phyloP scores from a whole-genome alignment of 805 yeast genomes.

The Maudiozyma barnettii region DNA sequence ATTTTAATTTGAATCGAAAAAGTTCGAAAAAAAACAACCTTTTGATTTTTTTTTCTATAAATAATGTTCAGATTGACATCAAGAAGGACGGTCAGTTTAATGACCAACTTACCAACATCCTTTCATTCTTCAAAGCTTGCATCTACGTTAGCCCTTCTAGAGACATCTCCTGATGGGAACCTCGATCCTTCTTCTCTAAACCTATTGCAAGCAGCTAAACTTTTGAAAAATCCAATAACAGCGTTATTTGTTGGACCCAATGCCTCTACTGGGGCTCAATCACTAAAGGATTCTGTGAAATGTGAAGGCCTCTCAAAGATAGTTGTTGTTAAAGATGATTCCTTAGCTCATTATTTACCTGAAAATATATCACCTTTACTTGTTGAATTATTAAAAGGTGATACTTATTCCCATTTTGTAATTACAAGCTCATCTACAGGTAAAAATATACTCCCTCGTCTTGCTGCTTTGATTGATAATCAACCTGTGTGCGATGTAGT shows the following conservation, averaged over 20 bases:
- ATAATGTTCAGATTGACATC: constrained; percentile 3
- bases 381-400: constrained; percentile 30
- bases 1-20: too few species aligned
- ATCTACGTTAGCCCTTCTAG: constrained; percentile 72
- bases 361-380: constrained; percentile 71
- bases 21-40: too few species aligned
- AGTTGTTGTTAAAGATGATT: constrained; percentile 42
- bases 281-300: constrained; percentile 15
- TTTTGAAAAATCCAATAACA: constrained; percentile 69
- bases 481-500: constrained; percentile 85
- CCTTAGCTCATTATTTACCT: constrained; percentile 64
- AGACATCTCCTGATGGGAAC: constrained; percentile 42
- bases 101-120: background rate
- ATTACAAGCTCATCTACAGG: constrained; percentile 83
- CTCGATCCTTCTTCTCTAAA: constrained; percentile 63
- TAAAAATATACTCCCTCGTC: constrained; percentile 75
- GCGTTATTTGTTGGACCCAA: constrained; percentile 65
- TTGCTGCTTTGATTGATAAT: constrained; percentile 72
- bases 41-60: background rate
- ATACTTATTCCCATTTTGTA: constrained; percentile 52
- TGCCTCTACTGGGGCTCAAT: constrained; percentile 41
- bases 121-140: constrained; percentile 12
- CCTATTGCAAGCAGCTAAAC: constrained; percentile 66
- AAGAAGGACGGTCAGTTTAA: background rate
- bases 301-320: constrained; percentile 38